A percentile compares a stretch with the other conserved stretches of the same genome.
Conservation (phyloP, 257 asterid species). For the Asclepias syriaca region DNA sequence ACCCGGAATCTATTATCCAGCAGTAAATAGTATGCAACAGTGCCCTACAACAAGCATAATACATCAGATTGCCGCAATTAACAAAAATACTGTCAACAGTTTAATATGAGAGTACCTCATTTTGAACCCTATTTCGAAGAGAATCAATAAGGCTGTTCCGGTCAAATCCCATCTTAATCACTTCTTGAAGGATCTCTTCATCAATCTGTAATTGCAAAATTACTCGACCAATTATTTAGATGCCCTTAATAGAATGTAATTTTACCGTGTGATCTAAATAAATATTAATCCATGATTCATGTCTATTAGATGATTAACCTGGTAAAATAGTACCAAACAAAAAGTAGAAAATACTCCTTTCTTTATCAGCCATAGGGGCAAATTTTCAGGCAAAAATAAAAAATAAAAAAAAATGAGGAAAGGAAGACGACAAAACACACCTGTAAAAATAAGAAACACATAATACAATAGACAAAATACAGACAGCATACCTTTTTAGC, state of each 20-base stretch:
- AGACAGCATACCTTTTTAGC: conserved; percentile 67
- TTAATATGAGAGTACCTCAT: conserved; percentile 51
- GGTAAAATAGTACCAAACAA: not conserved
- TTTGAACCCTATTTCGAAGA: conserved; percentile 71
- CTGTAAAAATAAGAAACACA: not conserved
- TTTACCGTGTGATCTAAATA: too few relatives aligned
- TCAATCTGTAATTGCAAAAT: conserved; percentile 53
- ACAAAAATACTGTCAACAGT: not conserved
- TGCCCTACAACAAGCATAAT: conserved; percentile 51
- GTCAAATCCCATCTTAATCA: conserved; percentile 78
- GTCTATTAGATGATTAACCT: not conserved
- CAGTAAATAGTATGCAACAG: conserved; percentile 79
- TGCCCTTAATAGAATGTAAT: not conserved
- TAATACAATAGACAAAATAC: not conserved
- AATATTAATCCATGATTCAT: too few relatives aligned
- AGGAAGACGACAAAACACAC: not conserved
- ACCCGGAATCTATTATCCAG: conserved; percentile 78
- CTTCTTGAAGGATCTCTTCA: conserved; percentile 87
- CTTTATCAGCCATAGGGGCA: not conserved
- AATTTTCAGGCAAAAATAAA: not conserved
- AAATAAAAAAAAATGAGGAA: too few relatives aligned
- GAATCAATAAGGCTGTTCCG: conserved; percentile 63
- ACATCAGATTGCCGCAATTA: conserved; percentile 11
- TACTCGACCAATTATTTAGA: not conserved
- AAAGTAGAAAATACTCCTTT: not conserved